phyloP scores from a whole-genome alignment of 1,284 basidiomycete genomes.

The Papiliotrema laurentii region DNA sequence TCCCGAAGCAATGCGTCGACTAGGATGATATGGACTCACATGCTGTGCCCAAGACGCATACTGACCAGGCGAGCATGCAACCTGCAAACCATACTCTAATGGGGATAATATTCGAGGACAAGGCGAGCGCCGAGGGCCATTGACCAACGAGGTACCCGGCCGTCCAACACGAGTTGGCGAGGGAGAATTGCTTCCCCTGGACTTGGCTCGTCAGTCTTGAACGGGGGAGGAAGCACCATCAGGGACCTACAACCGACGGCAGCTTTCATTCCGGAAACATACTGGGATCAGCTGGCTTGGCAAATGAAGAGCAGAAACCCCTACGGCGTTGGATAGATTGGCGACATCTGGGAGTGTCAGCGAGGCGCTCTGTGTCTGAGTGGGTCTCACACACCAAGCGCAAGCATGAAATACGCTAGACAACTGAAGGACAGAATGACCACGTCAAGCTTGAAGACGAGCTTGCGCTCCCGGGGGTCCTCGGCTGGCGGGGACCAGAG shows the following conservation, averaged over 20 bases:
- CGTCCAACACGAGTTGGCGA: constrained; percentile 29
- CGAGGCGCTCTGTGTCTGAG: constrained; percentile 1
- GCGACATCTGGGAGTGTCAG: constrained; percentile 22
- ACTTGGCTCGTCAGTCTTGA: constrained; percentile 6
- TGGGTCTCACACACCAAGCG: not conserved
- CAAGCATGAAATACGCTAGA: constrained; percentile 11
- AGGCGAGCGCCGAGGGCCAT: constrained; percentile 29
- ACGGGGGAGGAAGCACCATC: not conserved
- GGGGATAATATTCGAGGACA: constrained; percentile 32
- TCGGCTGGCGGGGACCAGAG: constrained; percentile 35
- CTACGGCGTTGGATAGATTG: constrained; percentile 28
- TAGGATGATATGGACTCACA: constrained; percentile 10
- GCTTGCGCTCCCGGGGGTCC: constrained; percentile 27
- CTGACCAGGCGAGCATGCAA: constrained; percentile 30
- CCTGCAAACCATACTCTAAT: constrained; percentile 39
- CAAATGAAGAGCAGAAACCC: not conserved
- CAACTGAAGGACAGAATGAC: constrained; percentile 36
- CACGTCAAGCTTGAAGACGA: constrained; percentile 33
- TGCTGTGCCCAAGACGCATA: constrained; percentile 23
- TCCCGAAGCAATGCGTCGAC: not conserved
- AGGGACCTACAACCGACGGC: constrained; percentile 21
- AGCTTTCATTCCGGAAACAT: constrained; percentile 35
- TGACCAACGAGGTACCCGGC: constrained; percentile 38
- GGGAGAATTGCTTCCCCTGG: constrained; percentile 28
- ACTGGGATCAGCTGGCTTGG: constrained; percentile 6